phyloP scores from a whole-genome alignment of 1,284 basidiomycete genomes.

The Trametes pubescens region DNA sequence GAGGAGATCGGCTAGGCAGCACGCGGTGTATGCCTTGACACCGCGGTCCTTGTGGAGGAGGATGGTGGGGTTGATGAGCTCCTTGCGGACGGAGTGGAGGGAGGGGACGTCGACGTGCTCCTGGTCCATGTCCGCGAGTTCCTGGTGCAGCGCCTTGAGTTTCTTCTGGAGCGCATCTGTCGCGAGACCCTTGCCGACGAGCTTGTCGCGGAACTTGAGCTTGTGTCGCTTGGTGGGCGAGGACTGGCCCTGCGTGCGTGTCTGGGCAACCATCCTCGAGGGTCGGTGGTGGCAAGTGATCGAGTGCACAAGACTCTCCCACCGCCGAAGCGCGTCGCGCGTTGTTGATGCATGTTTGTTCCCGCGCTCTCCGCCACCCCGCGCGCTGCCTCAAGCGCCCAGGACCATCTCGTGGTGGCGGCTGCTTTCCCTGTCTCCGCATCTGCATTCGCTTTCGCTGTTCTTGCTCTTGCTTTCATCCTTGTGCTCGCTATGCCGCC shows the following conservation, averaged over 20 bases:
- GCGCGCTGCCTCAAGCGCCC: not conserved
- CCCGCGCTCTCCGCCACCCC: constrained; percentile 16
- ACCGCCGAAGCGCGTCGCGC: constrained; percentile 32
- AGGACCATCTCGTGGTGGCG: constrained; percentile 12
- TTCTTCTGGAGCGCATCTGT: constrained; percentile 86
- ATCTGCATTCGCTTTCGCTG: constrained; percentile 9
- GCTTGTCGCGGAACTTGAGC: constrained; percentile 82
- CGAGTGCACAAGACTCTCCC: constrained; percentile 8
- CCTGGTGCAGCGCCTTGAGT: constrained; percentile 81
- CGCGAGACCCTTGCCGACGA: constrained; percentile 72
- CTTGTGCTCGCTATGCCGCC: constrained; percentile 40
- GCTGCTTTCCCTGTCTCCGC: constrained; percentile 16
- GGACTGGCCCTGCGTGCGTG: constrained; percentile 61
- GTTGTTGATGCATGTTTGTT: constrained; percentile 38
- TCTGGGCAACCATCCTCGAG: constrained; percentile 71
- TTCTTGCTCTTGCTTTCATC: constrained; percentile 11
- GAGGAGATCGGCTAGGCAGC: constrained; percentile 94
- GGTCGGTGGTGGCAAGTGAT: constrained; percentile 9
- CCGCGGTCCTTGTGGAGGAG: constrained; percentile 94
- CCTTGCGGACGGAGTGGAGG: constrained; percentile 74
- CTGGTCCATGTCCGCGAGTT: constrained; percentile 89
- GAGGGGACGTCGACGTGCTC: constrained; percentile 82
- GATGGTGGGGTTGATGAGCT: constrained; percentile 83
- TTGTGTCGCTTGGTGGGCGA: constrained; percentile 67
- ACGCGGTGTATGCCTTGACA: constrained; percentile 93